Percentiles rank a stretch among this genome's conserved stretches.
Conservation (phyloP, 2,329 filamentous ascomycete species). For the Ceratocystiopsis sp. region DNA sequence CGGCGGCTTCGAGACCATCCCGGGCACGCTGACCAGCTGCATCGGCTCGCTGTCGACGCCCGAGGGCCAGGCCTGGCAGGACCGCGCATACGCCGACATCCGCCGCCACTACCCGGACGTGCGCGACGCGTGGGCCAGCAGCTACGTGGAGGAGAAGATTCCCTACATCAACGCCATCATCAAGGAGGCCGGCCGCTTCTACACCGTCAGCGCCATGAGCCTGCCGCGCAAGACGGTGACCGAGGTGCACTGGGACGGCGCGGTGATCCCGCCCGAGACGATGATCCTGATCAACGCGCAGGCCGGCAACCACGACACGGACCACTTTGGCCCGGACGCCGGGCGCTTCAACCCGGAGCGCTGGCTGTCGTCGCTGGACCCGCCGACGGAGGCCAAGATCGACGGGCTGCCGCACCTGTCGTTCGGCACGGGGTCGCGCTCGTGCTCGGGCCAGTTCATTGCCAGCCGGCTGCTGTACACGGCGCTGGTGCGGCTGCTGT, state of each 20-base stretch:
- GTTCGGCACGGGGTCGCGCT: constrained; percentile 45
- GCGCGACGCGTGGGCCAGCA: constrained; percentile 57
- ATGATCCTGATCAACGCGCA: constrained; percentile 70
- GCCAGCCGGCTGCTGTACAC: constrained; percentile 47
- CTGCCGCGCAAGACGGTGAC: constrained; percentile 57
- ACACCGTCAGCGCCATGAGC: constrained; percentile 64
- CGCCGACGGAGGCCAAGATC: constrained; percentile 4
- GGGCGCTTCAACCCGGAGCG: constrained; percentile 51
- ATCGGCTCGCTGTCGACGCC: constrained; percentile 56
- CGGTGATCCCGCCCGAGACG: constrained; percentile 54
- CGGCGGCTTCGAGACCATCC: constrained; percentile 66
- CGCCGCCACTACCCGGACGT: constrained; percentile 52
- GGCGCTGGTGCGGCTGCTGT: constrained; percentile 35
- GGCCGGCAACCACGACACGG: constrained; percentile 54
- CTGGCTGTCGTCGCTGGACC: constrained; percentile 29
- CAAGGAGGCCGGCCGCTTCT: constrained; percentile 64
- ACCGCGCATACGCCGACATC: constrained; percentile 53
- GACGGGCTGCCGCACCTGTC: constrained; percentile 41
- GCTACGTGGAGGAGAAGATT: constrained; percentile 56
- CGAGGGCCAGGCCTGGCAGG: constrained; percentile 53
- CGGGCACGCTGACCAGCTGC: constrained; percentile 63
- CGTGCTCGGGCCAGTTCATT: constrained; percentile 46
- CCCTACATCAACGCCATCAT: constrained; percentile 63
- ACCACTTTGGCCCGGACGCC: constrained; percentile 45
- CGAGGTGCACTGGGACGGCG: constrained; percentile 51